A percentile compares a stretch with the other conserved stretches of the same genome.
Conservation (phyloP, 805 yeast species). For the Kluyveromyces lactis region DNA sequence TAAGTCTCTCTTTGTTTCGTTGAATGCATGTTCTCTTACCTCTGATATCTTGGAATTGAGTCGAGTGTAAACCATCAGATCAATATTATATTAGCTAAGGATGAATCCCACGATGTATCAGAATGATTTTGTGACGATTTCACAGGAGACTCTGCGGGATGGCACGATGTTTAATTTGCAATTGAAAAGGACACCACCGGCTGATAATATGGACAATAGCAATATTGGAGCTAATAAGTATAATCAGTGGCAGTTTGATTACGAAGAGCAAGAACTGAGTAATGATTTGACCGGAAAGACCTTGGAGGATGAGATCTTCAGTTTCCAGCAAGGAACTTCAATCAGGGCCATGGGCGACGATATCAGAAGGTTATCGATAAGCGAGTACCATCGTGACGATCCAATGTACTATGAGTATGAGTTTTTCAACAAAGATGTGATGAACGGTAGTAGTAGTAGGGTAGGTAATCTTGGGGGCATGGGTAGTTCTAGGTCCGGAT, state of each 20-base stretch:
- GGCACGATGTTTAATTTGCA: slow-evolving; percentile 1
- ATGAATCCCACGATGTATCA: background rate
- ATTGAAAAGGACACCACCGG: background rate
- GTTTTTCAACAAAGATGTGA: slow-evolving; percentile 14
- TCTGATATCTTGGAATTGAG: no score
- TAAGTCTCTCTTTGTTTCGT: no score
- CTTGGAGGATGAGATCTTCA: slow-evolving; percentile 13
- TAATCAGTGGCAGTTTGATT: background rate
- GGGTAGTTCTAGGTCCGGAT: background rate
- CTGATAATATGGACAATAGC: background rate
- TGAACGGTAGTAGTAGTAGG: background rate
- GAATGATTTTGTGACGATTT: background rate
- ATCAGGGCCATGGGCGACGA: background rate
- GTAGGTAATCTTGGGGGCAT: background rate
- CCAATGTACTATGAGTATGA: slow-evolving; percentile 27
- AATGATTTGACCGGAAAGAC: slow-evolving; percentile 28
- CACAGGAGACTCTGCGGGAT: slow-evolving; percentile 3
- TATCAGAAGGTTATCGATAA: slow-evolving; percentile 23
- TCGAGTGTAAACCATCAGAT: no score
- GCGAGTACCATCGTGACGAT: slow-evolving; percentile 20
- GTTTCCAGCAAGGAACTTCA: slow-evolving; percentile 4
- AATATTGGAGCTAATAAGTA: slow-evolving; percentile 1
- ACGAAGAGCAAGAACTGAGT: slow-evolving; percentile 6
- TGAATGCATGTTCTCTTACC: no score
- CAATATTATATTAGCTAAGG: no score